These are phyloP conservation scores for Phytophthora citricola DNA, from an alignment of 352 stramenopile species.

Conservation along the genomic window DNA sequence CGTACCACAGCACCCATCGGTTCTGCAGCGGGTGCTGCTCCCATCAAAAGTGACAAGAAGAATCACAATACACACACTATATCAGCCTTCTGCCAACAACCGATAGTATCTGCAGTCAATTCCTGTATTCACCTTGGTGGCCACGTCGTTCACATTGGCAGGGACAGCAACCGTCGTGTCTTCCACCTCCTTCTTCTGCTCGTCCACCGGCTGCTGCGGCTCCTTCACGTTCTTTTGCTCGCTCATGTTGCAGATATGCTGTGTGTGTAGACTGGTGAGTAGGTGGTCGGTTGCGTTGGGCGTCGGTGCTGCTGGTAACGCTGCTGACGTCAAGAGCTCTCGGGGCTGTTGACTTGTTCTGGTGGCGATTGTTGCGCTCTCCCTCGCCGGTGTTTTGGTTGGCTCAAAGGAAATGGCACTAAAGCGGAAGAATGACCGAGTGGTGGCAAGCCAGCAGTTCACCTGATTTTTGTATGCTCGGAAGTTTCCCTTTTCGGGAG, in stretches of 20 bases:
- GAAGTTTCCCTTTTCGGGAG: constrained; percentile 26
- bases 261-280: constrained; percentile 18
- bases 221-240: constrained; percentile 47
- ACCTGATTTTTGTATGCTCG: constrained; percentile 17
- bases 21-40: constrained; percentile 86
- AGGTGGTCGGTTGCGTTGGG: background rate
- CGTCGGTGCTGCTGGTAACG: constrained; percentile 12
- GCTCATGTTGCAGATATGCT: constrained; percentile 45
- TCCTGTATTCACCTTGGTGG: constrained; percentile 59
- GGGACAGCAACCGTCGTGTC: constrained; percentile 45
- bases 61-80: constrained; percentile 9
- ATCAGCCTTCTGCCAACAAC: constrained; percentile 17
- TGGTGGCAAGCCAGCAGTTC: background rate
- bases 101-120: background rate
- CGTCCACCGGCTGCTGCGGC: constrained; percentile 35
- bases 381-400: constrained; percentile 38
- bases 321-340: constrained; percentile 19
- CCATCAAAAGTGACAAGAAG: constrained; percentile 5
- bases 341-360: constrained; percentile 22
- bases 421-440: constrained; percentile 22
- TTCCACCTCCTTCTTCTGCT: constrained; percentile 42
- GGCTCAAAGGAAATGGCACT: constrained; percentile 35
- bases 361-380: constrained; percentile 32
- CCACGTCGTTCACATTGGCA: constrained; percentile 46
- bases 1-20: constrained; percentile 90